Conservation (phyloP, 805 yeast species). For the Metschnikowia aberdeeniae region DNA sequence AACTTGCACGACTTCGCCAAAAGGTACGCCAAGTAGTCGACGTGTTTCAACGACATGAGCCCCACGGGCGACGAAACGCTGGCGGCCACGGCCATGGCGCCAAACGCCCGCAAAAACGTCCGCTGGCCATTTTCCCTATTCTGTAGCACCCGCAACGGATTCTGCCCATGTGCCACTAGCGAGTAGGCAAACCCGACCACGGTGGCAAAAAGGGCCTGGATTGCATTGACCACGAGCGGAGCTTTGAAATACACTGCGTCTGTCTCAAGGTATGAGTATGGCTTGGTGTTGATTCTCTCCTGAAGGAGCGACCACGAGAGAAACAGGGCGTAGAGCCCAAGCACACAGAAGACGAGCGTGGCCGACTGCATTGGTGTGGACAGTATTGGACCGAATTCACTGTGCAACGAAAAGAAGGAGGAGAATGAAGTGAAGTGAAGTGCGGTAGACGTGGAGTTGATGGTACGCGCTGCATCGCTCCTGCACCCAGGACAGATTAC, state of each 20-base stretch:
- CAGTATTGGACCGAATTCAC: not conserved
- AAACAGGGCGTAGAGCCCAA: constrained; percentile 83
- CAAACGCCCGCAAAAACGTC: constrained; percentile 29
- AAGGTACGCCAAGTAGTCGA: constrained; percentile 79
- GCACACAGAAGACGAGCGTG: constrained; percentile 31
- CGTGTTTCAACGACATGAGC: constrained; percentile 70
- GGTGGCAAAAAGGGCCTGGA: constrained; percentile 73
- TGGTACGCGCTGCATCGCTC: no score
- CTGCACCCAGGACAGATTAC: no score
- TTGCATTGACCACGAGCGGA: constrained; percentile 71
- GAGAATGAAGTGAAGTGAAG: no score
- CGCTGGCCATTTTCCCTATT: not conserved
- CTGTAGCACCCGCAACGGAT: constrained; percentile 12
- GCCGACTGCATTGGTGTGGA: constrained; percentile 11
- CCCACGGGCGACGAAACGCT: constrained; percentile 82
- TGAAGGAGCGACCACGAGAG: constrained; percentile 90
- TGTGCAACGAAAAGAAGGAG: no score
- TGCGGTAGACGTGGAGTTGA: not conserved
- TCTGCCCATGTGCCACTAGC: constrained; percentile 24
- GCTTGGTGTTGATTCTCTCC: constrained; percentile 76
- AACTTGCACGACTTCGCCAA: constrained; percentile 91
- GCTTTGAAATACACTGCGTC: constrained; percentile 54
- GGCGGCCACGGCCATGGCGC: constrained; percentile 65
- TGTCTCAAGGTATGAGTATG: constrained; percentile 52
- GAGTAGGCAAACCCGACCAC: constrained; percentile 63